Base-by-base conservation (phyloP, 352 stramenopile genomes). In the Pythium sp. region DNA sequence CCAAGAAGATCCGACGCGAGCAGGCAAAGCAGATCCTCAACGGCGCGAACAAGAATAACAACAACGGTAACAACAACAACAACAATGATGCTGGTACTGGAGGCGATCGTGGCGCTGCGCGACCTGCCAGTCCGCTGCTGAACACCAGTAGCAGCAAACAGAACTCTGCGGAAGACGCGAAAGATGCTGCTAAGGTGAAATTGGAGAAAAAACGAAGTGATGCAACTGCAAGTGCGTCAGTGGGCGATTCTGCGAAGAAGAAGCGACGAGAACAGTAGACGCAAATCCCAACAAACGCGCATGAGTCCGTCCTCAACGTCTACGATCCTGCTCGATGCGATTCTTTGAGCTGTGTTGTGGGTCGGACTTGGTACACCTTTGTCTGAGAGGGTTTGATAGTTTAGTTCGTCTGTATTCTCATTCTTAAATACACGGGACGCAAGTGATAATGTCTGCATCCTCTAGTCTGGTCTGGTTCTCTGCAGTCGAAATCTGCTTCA, bases 1-100 rank as follows among this genome's bases (percentile, higher is more conserved):
- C 89, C 7, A 96, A 96, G 71, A 96, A 95, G 65, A 93, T 95
- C 62, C 88, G 88, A 6, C 87, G 87, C 12, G 88, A 96, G 47
- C 86, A 94, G 59, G 87, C 87, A 8, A 93, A 93, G 67, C 75
- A 91, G 41, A 64, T 82, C 32, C 77, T 83, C 15, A 87, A 78
- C 43, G 79, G 79, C 20, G 78, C 71, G 6, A 62, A 53, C 47
- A 51, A 46, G 12, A 72, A 74, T 26, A 72, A 72, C 30, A 66
- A 41, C 58, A 79, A 71, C 34, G 68, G 64, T 3, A 78, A 73
- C 58, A 83, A 75, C 49, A 76, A 75, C 7, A 67, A 60, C 18
- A 83, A 77, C 60, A 72, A 63, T 36, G 87, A 77, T 9, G 64
- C 67, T 32, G 28, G 47, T 47, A 26, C 26, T 32, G 28, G 63